Percentiles rank a stretch among this genome's conserved stretches.
Conservation (phyloP, 2,329 filamentous ascomycete species). For the Mollisia scopiformis region DNA sequence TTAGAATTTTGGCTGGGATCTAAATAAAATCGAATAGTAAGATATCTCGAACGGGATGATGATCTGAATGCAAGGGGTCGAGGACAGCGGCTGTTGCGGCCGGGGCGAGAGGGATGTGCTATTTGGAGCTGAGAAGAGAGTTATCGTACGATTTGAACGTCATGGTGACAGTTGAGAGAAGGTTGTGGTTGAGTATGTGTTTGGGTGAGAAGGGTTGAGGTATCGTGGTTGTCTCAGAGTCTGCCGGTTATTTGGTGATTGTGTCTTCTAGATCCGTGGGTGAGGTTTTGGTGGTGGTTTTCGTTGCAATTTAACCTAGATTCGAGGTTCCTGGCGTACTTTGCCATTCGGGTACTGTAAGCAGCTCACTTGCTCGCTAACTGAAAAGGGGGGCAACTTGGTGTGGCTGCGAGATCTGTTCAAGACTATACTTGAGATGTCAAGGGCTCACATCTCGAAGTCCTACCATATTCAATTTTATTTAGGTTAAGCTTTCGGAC, state of each 20-base stretch:
- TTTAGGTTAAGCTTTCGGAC: neutral
- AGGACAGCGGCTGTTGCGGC: neutral
- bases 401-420: neutral
- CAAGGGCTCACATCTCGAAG: neutral
- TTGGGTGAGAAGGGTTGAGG: neutral
- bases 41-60: neutral
- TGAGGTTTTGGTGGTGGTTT: neutral
- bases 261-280: neutral
- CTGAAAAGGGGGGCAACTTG: neutral
- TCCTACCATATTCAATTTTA: neutral
- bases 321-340: slow-evolving; percentile 1
- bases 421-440: neutral
- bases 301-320: slow-evolving; percentile 2
- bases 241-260: neutral
- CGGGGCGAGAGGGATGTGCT: neutral
- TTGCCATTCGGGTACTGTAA: neutral
- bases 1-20: neutral
- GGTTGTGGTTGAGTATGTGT: neutral
- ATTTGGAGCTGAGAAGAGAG: neutral
- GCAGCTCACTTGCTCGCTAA: neutral
- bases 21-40: neutral
- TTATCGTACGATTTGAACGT: neutral
- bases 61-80: neutral
- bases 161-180: neutral
- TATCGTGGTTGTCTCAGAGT: slow-evolving; percentile 5